Conservation (phyloP, 139 green algal genomes). For the Volvox africanus region DNA sequence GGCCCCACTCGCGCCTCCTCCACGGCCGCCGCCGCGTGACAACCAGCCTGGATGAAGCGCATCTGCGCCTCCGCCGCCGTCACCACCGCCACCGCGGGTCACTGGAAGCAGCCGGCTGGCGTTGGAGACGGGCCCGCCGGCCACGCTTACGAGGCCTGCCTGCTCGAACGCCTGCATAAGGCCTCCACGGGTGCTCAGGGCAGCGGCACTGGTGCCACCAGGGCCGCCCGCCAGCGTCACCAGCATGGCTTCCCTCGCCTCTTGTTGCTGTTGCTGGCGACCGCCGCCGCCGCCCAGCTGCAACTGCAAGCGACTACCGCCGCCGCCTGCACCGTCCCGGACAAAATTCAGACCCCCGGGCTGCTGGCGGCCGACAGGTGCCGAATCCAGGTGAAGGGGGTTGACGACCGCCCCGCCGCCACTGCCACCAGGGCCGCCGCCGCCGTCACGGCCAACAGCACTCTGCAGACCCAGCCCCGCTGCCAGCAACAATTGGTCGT, state of each 20-base stretch:
- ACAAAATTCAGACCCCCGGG: background rate
- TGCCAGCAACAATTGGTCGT: slow-evolving; percentile 33
- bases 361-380: background rate
- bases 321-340: slow-evolving; percentile 1
- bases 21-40: background rate
- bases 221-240: slow-evolving; percentile 1
- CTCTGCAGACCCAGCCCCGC: slow-evolving; percentile 24
- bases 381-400: background rate
- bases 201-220: background rate
- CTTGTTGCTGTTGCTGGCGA: background rate
- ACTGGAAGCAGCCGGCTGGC: background rate
- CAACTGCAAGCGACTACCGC: background rate
- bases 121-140: background rate
- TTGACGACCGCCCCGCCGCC: background rate
- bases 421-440: background rate
- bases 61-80: background rate
- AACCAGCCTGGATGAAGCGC: background rate
- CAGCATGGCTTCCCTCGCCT: background rate
- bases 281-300: background rate
- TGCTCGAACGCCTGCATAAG: background rate
- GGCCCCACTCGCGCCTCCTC: background rate
- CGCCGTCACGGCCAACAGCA: background rate
- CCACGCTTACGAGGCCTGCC: slow-evolving; percentile 6
- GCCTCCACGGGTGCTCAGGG: background rate
- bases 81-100: background rate